These are phyloP conservation scores for Phialophora tarda DNA, from an alignment of 2,329 filamentous ascomycete genomes.

Conservation along the genomic window DNA sequence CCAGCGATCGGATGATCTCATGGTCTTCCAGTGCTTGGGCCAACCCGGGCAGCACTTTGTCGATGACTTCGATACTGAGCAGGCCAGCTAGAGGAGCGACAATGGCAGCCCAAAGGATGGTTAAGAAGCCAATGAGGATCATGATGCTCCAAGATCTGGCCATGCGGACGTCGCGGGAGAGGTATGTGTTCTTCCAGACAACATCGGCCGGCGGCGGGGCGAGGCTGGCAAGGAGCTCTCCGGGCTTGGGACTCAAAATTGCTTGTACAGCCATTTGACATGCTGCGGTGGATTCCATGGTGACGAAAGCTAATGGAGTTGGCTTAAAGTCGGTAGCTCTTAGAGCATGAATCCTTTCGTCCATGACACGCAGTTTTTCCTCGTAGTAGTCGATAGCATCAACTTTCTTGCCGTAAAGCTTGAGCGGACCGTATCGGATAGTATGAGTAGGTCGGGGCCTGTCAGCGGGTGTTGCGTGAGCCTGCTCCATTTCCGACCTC, in stretches of 20 bases:
- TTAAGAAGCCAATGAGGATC: constrained; percentile 78
- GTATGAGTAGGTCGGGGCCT: constrained; percentile 68
- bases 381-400: constrained; percentile 96
- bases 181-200: constrained; percentile 94
- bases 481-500: constrained; percentile 45
- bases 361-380: constrained; percentile 77
- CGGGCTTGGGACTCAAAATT: constrained; percentile 85
- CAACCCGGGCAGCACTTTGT: constrained; percentile 72
- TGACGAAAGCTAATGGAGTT: constrained; percentile 89
- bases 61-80: constrained; percentile 80
- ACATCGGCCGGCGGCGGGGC: constrained; percentile 90
- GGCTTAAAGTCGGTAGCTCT: constrained; percentile 77
- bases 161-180: constrained; percentile 74
- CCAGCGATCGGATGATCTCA: constrained; percentile 72
- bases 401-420: constrained; percentile 71
- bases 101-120: constrained; percentile 84
- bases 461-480: constrained; percentile 53
- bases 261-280: constrained; percentile 96
- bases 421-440: constrained; percentile 79
- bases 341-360: constrained; percentile 73
- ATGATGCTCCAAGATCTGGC: constrained; percentile 84
- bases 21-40: constrained; percentile 71
- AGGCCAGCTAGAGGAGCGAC: constrained; percentile 79
- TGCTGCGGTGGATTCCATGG: constrained; percentile 93
- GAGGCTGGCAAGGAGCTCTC: constrained; percentile 80